Evolutionary conservation across 1,284 basidiomycete species (phyloP).

Genomic region (Pascua sp.): DNA sequence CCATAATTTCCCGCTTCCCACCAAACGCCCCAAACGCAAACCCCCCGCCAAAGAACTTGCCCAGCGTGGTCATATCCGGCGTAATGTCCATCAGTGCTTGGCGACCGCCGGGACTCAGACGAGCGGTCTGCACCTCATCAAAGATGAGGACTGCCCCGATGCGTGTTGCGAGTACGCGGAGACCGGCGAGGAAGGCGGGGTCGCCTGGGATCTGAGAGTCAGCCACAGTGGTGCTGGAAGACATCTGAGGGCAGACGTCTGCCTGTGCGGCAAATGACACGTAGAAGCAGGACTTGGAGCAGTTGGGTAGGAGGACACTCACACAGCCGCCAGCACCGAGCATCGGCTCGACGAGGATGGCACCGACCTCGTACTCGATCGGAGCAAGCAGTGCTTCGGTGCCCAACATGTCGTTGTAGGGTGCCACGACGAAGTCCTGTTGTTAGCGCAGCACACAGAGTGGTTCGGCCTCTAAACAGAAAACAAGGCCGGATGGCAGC

Average conservation of each 20-base stretch:
- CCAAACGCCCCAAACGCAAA: conserved; percentile 37
- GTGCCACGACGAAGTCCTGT: conserved; percentile 27
- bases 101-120: conserved; percentile 20
- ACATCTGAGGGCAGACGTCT: too few relatives aligned
- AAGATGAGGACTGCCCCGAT: conserved; percentile 54
- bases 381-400: conserved; percentile 39
- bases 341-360: conserved; percentile 55
- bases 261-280: too few relatives aligned
- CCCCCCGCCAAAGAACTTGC: conserved; percentile 36
- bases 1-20: conserved; percentile 31
- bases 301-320: background rate
- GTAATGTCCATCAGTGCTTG: conserved; percentile 25
- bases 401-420: conserved; percentile 48
- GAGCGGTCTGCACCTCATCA: conserved; percentile 53
- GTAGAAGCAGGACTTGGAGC: too few relatives aligned
- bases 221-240: background rate
- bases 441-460: background rate
- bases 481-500: too few relatives aligned
- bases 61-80: conserved; percentile 33
- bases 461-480: too few relatives aligned
- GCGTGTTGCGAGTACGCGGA: conserved; percentile 50
- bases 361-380: conserved; percentile 45
- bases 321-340: conserved; percentile 49
- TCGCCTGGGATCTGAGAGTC: conserved; percentile 20
- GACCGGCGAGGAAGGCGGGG: conserved; percentile 48